Conservation (phyloP, 257 asterid species). For the Solanum dulcamara region DNA sequence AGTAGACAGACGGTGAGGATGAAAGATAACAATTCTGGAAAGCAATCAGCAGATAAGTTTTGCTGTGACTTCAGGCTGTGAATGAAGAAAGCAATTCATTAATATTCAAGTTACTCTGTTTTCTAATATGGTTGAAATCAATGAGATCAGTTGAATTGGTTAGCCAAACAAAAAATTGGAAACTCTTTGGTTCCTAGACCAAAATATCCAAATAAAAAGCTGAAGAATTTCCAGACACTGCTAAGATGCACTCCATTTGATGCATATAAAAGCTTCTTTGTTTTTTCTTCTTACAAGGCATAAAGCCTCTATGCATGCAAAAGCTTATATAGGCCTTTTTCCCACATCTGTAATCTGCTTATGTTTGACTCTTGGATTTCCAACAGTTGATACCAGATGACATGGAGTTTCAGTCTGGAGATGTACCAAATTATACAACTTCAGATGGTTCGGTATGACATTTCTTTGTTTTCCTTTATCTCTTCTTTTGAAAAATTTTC, state of each 20-base stretch:
- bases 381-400: slow-evolving; percentile 86
- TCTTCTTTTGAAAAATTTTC: neutral
- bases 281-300: neutral
- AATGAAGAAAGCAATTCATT: neutral
- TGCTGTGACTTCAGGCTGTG: neutral
- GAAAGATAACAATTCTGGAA: neutral
- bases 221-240: neutral
- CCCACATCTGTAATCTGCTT: neutral
- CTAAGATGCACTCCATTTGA: neutral
- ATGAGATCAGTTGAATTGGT: neutral
- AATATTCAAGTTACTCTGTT: neutral
- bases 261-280: neutral
- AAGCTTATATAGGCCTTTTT: neutral
- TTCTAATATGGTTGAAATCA: neutral
- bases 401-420: slow-evolving; percentile 97
- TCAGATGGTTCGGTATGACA: slow-evolving; percentile 57
- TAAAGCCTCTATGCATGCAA: neutral
- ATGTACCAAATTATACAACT: slow-evolving; percentile 87
- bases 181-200: neutral
- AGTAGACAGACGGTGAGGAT: neutral
- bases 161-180: neutral
- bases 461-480: neutral
- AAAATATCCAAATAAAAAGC: neutral
- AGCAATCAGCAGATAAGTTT: neutral
- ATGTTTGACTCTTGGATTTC: neutral